Base-by-base conservation (phyloP, 1,284 basidiomycete genomes). In the Porogramme epimiltina region DNA sequence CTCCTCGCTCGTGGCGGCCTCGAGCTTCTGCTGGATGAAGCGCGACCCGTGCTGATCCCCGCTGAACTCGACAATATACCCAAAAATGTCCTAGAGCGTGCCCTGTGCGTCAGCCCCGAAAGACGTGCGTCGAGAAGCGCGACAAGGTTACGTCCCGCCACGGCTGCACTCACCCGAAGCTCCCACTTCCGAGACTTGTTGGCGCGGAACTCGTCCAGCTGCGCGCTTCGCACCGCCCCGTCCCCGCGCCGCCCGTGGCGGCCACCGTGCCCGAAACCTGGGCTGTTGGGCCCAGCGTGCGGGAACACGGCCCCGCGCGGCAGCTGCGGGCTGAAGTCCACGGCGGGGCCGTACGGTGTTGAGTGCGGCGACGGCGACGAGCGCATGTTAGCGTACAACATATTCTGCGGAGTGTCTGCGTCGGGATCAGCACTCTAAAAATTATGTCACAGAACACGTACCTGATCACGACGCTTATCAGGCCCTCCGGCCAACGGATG, bases 41-140 rank as follows among this genome's bases (percentile, higher is more conserved):
- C 95, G 81, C 39, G 94, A 93, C 23, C 95, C 91, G 64, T 95
- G 91, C 69, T 98, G 96, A 70, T 99, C 97, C 28, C 85, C 84
- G 58, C 92, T 90, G 69, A 99, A 98, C 68, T 98, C 97, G 47
- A 93, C 89, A 45, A 98, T 74, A 70, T 90, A 83, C 15, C 93
- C 93, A 47, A 80, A 80, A 62, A 99, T 89, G 64, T 97, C 94
- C 88, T 93, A 68, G 25, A 60, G 22, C 19, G n/a, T n/a, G n/a
- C n/a, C n/a, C n/a, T n/a, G 39, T 22, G 46, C 41, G 51, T 59
- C 51, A 63, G 54, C 46, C 45, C 47, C 9, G 42, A 37, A n/a
- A n/a, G n/a, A n/a, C n/a, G n/a, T 28, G 23, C 16, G 16, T n/a
- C 43, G 43, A 18, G 22, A 47, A 41, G 9, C 23, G 36, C 49